Evolutionary conservation across 352 stramenopile genomes (phyloP).

Genomic region (Globisporangium alternatum): DNA sequence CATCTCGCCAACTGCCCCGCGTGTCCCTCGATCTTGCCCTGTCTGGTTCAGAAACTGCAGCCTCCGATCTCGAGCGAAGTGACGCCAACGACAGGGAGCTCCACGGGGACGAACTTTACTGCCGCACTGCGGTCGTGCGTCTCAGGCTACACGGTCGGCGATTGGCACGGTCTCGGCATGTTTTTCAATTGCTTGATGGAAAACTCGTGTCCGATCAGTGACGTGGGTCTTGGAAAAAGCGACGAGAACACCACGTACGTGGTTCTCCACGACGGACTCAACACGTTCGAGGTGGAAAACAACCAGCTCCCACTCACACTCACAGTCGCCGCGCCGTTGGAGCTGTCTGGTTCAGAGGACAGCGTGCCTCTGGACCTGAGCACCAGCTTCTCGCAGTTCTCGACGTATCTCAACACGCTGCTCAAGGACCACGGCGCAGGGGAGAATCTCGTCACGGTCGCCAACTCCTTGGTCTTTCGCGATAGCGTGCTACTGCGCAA

Average conservation of each 20-base stretch:
- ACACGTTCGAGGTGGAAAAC: constrained; percentile 1
- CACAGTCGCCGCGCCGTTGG: not conserved
- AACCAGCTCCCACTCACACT: not conserved
- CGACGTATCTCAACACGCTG: not conserved
- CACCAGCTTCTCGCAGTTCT: constrained; percentile 4
- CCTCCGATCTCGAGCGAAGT: constrained; percentile 1
- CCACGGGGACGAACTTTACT: constrained; percentile 10
- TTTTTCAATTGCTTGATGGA: constrained; percentile 17
- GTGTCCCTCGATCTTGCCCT: constrained; percentile 3
- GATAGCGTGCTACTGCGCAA: not conserved
- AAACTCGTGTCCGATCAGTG: constrained; percentile 9
- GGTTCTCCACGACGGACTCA: not conserved
- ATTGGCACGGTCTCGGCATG: not conserved
- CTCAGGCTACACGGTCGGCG: not conserved
- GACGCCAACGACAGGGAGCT: not conserved
- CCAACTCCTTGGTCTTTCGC: not conserved
- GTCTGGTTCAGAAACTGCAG: constrained; percentile 1
- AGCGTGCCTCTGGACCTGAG: not conserved
- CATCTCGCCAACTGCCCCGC: not conserved
- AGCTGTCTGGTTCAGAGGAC: not conserved
- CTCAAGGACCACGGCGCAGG: not conserved
- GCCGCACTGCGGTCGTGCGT: constrained; percentile 2
- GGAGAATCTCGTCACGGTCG: not conserved
- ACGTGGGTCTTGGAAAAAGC: not conserved
- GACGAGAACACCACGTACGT: constrained; percentile 8